Conservation (phyloP, 805 yeast genomes). For the Teunomyces funiuensis region DNA sequence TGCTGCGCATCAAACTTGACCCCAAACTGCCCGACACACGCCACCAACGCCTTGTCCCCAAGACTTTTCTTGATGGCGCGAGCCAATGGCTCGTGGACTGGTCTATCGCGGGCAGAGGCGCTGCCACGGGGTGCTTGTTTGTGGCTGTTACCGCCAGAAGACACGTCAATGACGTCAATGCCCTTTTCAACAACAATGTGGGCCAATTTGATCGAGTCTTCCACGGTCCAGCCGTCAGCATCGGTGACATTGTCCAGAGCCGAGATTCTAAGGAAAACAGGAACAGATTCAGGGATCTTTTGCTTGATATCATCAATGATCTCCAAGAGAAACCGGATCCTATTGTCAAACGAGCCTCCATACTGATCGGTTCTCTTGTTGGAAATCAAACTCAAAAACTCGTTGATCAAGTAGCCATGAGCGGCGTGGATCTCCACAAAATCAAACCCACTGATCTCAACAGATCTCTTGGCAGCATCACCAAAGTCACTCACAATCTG, state of each 20-base stretch:
- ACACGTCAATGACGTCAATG: slow-evolving; percentile 53
- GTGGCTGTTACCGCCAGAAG: slow-evolving; percentile 51
- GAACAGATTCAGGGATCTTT: slow-evolving; percentile 37
- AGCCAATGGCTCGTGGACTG: slow-evolving; percentile 42
- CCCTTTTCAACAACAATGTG: slow-evolving; percentile 42
- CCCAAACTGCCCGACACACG: slow-evolving; percentile 48
- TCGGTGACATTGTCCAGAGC: slow-evolving; percentile 42
- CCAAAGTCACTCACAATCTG: slow-evolving; percentile 42
- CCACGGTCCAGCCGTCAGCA: slow-evolving; percentile 41
- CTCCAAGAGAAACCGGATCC: slow-evolving; percentile 42
- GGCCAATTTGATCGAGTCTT: slow-evolving; percentile 44
- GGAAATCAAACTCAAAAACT: slow-evolving; percentile 35
- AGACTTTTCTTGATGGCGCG: slow-evolving; percentile 42
- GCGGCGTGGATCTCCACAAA: slow-evolving; percentile 44
- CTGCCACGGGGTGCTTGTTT: slow-evolving; percentile 25
- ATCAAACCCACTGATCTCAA: slow-evolving; percentile 42
- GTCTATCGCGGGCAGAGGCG: slow-evolving; percentile 16
- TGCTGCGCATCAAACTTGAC: too few species aligned
- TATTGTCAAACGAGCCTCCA: slow-evolving; percentile 46
- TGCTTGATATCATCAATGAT: slow-evolving; percentile 53
- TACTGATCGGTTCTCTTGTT: slow-evolving; percentile 43
- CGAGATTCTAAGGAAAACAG: slow-evolving; percentile 49
- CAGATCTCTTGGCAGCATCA: slow-evolving; percentile 23
- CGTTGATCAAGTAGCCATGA: slow-evolving; percentile 40
- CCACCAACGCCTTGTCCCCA: slow-evolving; percentile 42